Conservation (phyloP, 768 basidiomycete genomes). For the Lactarius sp. region DNA sequence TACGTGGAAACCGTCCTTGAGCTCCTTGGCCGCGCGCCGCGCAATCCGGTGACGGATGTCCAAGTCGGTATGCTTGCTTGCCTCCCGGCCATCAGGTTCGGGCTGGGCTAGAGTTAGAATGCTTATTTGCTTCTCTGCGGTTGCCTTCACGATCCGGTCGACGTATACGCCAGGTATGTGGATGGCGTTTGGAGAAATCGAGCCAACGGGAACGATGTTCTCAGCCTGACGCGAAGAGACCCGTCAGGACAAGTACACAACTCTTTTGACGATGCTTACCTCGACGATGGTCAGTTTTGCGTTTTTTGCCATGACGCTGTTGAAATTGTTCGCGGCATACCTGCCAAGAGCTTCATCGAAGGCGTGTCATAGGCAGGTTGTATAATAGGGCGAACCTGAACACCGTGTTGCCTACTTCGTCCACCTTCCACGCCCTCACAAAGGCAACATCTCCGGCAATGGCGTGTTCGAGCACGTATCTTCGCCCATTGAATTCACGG, state of each 20-base stretch:
- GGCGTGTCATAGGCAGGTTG: not conserved
- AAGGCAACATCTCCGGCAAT: slow-evolving; percentile 81
- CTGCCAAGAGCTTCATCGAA: slow-evolving; percentile 34
- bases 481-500: slow-evolving; percentile 70
- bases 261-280: slow-evolving; percentile 34
- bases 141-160: slow-evolving; percentile 80
- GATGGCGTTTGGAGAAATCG: slow-evolving; percentile 74
- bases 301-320: slow-evolving; percentile 80
- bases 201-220: slow-evolving; percentile 79
- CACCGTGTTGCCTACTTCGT: slow-evolving; percentile 85
- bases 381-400: slow-evolving; percentile 55
- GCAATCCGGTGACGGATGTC: slow-evolving; percentile 71
- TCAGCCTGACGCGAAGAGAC: slow-evolving; percentile 58
- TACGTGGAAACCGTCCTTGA: slow-evolving; percentile 83
- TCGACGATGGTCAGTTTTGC: slow-evolving; percentile 90
- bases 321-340: slow-evolving; percentile 87
- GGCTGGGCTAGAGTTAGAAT: slow-evolving; percentile 58
- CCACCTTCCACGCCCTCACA: slow-evolving; percentile 87
- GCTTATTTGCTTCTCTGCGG: slow-evolving; percentile 74
- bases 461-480: slow-evolving; percentile 77
- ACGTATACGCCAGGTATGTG: slow-evolving; percentile 86
- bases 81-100: slow-evolving; percentile 41
- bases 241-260: not conserved
- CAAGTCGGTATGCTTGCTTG: slow-evolving; percentile 41
- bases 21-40: slow-evolving; percentile 81